Evolutionary conservation across 495 filamentous ascomycete species (phyloP), one percentile per base, ranked within the genome.

Genomic region (Neurospora intermedia): DNA sequence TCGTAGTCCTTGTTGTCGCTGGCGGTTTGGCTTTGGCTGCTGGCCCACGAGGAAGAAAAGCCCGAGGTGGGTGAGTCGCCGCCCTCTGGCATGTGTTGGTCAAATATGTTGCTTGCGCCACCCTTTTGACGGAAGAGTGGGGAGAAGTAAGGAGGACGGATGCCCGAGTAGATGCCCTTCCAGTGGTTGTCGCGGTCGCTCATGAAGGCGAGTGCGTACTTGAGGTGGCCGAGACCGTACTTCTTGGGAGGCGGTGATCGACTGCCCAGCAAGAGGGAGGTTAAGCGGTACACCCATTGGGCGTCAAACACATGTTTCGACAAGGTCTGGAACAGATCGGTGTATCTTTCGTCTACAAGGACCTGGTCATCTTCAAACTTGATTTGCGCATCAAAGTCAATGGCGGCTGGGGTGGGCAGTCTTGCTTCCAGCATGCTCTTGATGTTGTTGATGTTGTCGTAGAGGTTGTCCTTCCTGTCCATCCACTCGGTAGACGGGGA

Each of bases 381-480:
- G 13, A 72, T 72, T 43, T 80, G 69, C 2, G 75, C 42, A 46
- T 71, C 39, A 11, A 80, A 74, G 18, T 76, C 73, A 6, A 73
- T 72, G 40, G 69, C 77, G 38, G 74, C 72, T 8, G 76, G 42
- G 10, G 66, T 20, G 1, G 74, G 75, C 15, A 80, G 70, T 71
- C 78, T 74, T 5, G 77, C 76, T 23, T 71, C 74, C 9, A 86
- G 69, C 80, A 85, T 82, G 20, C 74, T 80, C 46, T 77, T 75
- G 73, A 86, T 80, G 72, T 84, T 85, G 27, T 69, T 62, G 18
- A 82, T 73, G 69, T 86, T 86, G 41, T 85, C 81, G 39, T 45
- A 46, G 11, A 82, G 69, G 59, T 80, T 82, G 72, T 82, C 81
- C 48, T 71, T 59, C 18, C 69, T 73, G 69, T 82, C 80, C 69